A percentile compares a stretch with the other conserved stretches of the same genome.
Conservation (phyloP, 768 basidiomycete genomes). For the Pleurotus platypus region DNA sequence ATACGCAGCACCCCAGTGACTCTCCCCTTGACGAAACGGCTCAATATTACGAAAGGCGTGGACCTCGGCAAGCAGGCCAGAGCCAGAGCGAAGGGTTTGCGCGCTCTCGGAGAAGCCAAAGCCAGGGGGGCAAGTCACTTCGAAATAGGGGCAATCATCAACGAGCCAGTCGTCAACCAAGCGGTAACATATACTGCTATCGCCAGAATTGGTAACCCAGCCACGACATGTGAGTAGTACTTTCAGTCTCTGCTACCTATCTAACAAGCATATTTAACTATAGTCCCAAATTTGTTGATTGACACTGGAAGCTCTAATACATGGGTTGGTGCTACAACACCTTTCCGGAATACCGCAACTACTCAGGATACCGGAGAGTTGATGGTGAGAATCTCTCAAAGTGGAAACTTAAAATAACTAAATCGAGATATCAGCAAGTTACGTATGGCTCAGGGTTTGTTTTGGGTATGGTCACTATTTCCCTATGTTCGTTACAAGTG, state of each 20-base stretch:
- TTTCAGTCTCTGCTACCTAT: neutral
- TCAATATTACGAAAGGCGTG: neutral
- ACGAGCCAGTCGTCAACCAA: conserved; percentile 6
- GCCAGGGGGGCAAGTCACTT: neutral
- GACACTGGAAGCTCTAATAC: conserved; percentile 44
- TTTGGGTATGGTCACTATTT: conserved; percentile 22
- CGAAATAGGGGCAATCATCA: neutral
- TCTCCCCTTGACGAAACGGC: neutral
- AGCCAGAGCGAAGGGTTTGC: neutral
- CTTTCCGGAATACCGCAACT: conserved; percentile 34
- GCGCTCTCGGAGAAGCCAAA: neutral
- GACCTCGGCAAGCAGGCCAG: conserved; percentile 1
- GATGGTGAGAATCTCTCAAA: conserved; percentile 8
- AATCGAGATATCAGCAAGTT: conserved; percentile 26
- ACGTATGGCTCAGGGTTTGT: conserved; percentile 42
- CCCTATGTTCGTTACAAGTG: neutral
- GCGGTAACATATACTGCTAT: conserved; percentile 10
- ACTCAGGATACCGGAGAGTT: conserved; percentile 18
- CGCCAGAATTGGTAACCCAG: conserved; percentile 10
- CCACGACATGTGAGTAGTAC: conserved; percentile 1
- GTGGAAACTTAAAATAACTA: neutral
- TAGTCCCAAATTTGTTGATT: conserved; percentile 16
- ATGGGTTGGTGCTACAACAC: conserved; percentile 38
- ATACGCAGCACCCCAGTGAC: conserved; percentile 1
- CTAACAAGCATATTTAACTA: neutral